Evolutionary conservation across 2,329 filamentous ascomycete species (phyloP).

Genomic region (Lasiodiplodia gonubiensis): DNA sequence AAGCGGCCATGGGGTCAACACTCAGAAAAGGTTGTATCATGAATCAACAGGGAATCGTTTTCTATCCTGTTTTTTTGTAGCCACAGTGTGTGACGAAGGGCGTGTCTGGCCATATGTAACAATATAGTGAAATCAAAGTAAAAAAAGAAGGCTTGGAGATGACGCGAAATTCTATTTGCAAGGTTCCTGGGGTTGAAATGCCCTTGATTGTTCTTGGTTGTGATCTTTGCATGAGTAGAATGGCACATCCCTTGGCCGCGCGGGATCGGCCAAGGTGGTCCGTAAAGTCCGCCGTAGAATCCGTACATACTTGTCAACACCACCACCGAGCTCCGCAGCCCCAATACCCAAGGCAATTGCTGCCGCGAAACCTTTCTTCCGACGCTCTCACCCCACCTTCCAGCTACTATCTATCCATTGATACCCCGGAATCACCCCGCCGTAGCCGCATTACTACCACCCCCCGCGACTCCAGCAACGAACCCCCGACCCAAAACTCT

Average conservation of each 20-base stretch:
- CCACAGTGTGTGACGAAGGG: no score
- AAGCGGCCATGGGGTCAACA: no score
- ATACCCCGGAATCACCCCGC: background rate
- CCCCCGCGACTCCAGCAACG: background rate
- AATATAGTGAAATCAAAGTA: background rate
- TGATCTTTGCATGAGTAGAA: background rate
- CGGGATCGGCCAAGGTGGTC: constrained; percentile 2
- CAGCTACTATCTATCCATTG: background rate
- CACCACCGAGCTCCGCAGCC: constrained; percentile 2
- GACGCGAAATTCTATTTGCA: background rate
- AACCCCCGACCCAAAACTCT: background rate
- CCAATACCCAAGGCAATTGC: constrained; percentile 6
- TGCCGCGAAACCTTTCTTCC: background rate
- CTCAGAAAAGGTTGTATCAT: no score
- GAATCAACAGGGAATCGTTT: no score
- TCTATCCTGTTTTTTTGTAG: no score
- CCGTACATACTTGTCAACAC: constrained; percentile 22
- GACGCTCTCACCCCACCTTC: background rate
- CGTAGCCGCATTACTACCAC: background rate
- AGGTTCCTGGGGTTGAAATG: background rate
- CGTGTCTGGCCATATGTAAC: background rate
- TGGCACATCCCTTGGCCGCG: background rate
- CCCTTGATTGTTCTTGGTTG: background rate
- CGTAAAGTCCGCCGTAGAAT: constrained; percentile 22
- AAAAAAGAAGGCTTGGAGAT: no score